Evolutionary conservation across 1,139 yeast genomes (phyloP).

Genomic region (Yamadazyma jaroonii): DNA sequence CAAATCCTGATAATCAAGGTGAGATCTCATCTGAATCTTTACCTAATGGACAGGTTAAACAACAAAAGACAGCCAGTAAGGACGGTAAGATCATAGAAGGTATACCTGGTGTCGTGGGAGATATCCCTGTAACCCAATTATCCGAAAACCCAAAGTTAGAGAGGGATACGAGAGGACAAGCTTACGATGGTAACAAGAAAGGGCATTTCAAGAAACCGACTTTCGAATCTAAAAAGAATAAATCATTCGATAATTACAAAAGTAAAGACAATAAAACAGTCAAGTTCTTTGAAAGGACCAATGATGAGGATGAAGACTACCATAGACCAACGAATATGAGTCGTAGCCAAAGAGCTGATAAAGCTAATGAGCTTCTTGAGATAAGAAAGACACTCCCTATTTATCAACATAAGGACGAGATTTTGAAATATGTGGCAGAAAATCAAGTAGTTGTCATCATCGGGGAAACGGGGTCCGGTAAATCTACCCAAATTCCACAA

Average conservation of each 20-base stretch:
- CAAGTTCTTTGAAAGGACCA: constrained; percentile 17
- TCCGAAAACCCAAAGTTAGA: too few species aligned
- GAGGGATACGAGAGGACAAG: too few species aligned
- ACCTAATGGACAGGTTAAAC: too few species aligned
- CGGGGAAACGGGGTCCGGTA: constrained; percentile 98
- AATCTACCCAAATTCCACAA: constrained; percentile 96
- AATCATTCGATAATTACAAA: constrained; percentile 1
- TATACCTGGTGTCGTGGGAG: too few species aligned
- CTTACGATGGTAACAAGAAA: too few species aligned
- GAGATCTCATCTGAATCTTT: too few species aligned
- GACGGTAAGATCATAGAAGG: too few species aligned
- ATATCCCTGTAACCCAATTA: too few species aligned
- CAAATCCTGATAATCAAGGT: too few species aligned
- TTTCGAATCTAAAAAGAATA: too few species aligned
- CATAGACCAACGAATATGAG: constrained; percentile 10
- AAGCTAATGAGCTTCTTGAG: constrained; percentile 46
- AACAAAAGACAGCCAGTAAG: too few species aligned
- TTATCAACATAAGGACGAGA: constrained; percentile 64
- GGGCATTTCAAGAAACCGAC: too few species aligned
- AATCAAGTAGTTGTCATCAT: constrained; percentile 76
- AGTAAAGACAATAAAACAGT: constrained; percentile 10
- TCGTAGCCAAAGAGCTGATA: constrained; percentile 26
- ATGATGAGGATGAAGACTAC: constrained; percentile 21
- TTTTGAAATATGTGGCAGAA: constrained; percentile 51
- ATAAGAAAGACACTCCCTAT: constrained; percentile 69